These are phyloP conservation scores for Fragaria nilgerrensis DNA, from an alignment of 306 rosid species.

Conservation along the genomic window DNA sequence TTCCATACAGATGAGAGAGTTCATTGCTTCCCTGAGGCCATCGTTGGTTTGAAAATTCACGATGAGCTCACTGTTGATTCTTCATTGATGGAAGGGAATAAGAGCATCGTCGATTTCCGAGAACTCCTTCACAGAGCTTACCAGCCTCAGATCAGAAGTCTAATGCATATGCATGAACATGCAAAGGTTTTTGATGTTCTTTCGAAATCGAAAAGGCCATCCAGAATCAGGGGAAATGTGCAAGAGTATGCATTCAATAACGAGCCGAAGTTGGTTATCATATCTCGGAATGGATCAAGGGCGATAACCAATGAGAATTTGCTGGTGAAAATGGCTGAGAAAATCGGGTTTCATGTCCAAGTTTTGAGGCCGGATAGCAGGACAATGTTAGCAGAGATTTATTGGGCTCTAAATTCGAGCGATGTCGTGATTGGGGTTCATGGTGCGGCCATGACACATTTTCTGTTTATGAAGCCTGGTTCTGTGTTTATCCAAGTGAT, in stretches of 20 bases:
- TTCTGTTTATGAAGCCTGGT: conserved; percentile 16
- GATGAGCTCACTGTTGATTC: conserved; percentile 71
- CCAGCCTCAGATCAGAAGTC: conserved; percentile 50
- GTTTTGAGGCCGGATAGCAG: neutral
- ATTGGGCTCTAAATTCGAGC: neutral
- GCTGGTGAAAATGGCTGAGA: conserved; percentile 1
- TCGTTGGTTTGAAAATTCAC: conserved; percentile 76
- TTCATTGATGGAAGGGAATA: conserved; percentile 48
- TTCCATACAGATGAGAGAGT: conserved; percentile 50
- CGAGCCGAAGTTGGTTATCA: conserved; percentile 51
- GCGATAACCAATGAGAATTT: conserved; percentile 56
- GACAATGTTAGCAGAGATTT: neutral
- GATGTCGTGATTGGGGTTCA: conserved; percentile 22
- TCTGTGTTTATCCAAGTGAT: conserved; percentile 15
- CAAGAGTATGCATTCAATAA: conserved; percentile 10
- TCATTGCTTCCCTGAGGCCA: conserved; percentile 87
- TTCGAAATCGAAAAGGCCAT: conserved; percentile 23
- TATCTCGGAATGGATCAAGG: conserved; percentile 77
- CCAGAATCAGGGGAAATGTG: conserved; percentile 9
- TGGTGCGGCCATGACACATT: conserved; percentile 28
- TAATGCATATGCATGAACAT: conserved; percentile 41
- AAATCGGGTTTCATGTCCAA: conserved; percentile 17
- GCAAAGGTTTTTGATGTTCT: conserved; percentile 22
- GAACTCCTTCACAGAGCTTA: conserved; percentile 60
- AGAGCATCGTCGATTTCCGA: conserved; percentile 64